Percentiles rank a stretch among this genome's conserved stretches.
These are phyloP conservation scores for Kodamaea kaohsiungensis DNA, from an alignment of 805 yeast genomes.

Conservation along the genomic window DNA sequence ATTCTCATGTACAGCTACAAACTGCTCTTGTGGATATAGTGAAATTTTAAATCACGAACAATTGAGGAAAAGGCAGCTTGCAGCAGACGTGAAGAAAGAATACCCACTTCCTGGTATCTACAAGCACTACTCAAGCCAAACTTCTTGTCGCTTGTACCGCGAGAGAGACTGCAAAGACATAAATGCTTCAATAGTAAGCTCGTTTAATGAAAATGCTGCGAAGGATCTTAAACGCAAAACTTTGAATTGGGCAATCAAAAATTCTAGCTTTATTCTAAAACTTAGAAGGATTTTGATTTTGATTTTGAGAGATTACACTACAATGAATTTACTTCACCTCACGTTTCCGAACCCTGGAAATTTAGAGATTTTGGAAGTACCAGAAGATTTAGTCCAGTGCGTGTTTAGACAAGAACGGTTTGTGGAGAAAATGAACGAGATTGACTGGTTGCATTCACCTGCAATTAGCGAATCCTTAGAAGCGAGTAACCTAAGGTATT, in stretches of 20 bases:
- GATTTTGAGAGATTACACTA: slow-evolving; percentile 10
- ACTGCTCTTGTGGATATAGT: background rate
- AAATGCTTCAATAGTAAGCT: too few relatives aligned
- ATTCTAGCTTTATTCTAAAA: background rate
- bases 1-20: background rate
- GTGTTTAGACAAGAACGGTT: slow-evolving; percentile 24
- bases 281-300: background rate
- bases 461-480: slow-evolving; percentile 13
- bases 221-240: too few relatives aligned
- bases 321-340: slow-evolving; percentile 15
- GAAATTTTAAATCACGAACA: slow-evolving; percentile 19
- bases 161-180: background rate
- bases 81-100: slow-evolving; percentile 9
- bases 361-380: background rate
- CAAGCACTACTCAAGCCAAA: slow-evolving; percentile 8
- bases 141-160: background rate
- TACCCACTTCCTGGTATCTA: slow-evolving; percentile 8
- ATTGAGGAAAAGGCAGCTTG: slow-evolving; percentile 19
- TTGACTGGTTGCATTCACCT: slow-evolving; percentile 20
- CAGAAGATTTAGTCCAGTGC: slow-evolving; percentile 27
- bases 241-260: background rate
- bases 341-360: background rate
- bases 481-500: slow-evolving; percentile 20
- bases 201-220: background rate
- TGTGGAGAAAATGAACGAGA: slow-evolving; percentile 19